Evolutionary conservation across 2,329 filamentous ascomycete genomes (phyloP), one percentile per base, ranked within the genome.

Genomic region (Trichoderma semiorbis): DNA sequence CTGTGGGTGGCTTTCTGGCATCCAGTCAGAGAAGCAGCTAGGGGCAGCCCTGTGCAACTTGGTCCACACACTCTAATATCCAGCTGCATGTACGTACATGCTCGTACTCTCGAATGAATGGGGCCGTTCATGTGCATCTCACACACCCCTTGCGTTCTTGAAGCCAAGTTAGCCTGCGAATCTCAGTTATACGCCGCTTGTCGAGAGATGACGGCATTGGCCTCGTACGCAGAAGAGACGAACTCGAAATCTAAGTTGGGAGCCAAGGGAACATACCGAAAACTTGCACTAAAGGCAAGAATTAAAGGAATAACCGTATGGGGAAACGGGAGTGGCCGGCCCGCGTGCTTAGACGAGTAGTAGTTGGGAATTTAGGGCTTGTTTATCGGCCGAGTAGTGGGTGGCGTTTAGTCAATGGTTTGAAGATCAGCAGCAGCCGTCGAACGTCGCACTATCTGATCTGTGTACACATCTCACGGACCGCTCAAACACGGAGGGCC

Each of bases 321-420:
- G 67, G 39, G 36, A 53, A 36, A 32, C 67, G 67, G 67, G 57
- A 69, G 57, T 69, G 67, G n/a, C 39, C 67, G 67, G 16, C 36
- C 66, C 57, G 67, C 39, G 32, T 50, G 39, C 57, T 62, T 69
- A 69, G 67, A 57, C 67, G 57, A 61, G 36, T 21, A 61, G 36
- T 21, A 53, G 39, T 34, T 36, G 57, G 34, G 57, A 21, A 34
- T 62, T 53, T 69, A 53, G 55, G 39, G 36, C 50, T 53, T 60
- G 28, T 43, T n/a, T 43, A 14, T 32, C 36, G 39, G 53, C 39
- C 43, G 28, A 60, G 11, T 43, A 50, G 66, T 62, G n/a, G 36
- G 36, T 50, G 57, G 36, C 66, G 36, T 39, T 24, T 50, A 14
- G n/a, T 47, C 65, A 30, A 10, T 32, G n/a, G 14, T 12, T 16